These are phyloP conservation scores for Polychytrium aggregatum DNA, from an alignment of 192 early-diverging fungal genomes.

Conservation along the genomic window DNA sequence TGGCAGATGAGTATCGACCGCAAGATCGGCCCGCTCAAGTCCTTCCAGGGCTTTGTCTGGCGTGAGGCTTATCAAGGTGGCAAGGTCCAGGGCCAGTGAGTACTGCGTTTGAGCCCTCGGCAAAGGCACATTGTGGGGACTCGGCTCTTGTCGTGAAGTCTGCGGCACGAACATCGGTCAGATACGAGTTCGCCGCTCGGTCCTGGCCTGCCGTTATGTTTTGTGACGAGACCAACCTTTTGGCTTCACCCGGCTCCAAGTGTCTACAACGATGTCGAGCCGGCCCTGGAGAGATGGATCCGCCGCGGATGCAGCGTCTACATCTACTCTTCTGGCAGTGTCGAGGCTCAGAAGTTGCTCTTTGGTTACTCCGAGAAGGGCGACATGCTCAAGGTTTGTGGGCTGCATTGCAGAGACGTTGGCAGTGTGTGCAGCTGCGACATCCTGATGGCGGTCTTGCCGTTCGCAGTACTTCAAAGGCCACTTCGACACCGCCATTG, in stretches of 20 bases:
- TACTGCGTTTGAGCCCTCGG: conserved; percentile 9
- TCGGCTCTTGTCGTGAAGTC: no score
- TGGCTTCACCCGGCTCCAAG: conserved; percentile 4
- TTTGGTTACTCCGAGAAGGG: conserved; percentile 77
- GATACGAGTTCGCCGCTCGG: no score
- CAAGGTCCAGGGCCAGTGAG: conserved; percentile 62
- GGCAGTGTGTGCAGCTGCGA: no score
- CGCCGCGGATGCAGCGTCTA: conserved; percentile 50
- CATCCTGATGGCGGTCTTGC: neutral
- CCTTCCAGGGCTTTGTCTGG: conserved; percentile 86
- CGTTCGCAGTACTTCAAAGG: conserved; percentile 55
- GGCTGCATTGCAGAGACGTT: no score
- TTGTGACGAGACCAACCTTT: no score
- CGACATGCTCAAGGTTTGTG: conserved; percentile 47
- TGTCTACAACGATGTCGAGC: conserved; percentile 81
- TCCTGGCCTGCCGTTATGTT: no score
- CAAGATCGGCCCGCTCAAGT: conserved; percentile 82
- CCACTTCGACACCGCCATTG: conserved; percentile 89
- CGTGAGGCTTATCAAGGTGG: conserved; percentile 68
- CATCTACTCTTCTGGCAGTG: conserved; percentile 95
- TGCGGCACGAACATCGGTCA: no score
- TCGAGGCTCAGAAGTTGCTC: conserved; percentile 86
- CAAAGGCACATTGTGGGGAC: neutral
- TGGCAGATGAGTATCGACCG: conserved; percentile 82
- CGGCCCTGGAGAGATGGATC: conserved; percentile 64